A percentile compares a stretch with the other conserved stretches of the same genome.
These are phyloP conservation scores for Salix viminalis DNA, from an alignment of 345 rosid genomes.

Conservation along the genomic window DNA sequence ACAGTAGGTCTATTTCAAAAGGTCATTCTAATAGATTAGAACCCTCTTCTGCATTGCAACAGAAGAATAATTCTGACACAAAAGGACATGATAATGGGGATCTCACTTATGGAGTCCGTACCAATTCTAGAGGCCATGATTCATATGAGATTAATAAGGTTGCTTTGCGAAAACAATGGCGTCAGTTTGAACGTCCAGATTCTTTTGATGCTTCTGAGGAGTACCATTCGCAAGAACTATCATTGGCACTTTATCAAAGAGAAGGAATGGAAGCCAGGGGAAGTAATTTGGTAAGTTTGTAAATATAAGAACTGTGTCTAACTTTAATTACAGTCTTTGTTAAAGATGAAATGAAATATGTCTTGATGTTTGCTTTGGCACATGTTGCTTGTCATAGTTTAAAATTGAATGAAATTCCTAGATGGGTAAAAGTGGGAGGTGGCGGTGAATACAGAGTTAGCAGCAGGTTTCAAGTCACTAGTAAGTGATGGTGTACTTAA, in stretches of 20 bases:
- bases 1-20: conserved; percentile 59
- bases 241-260: conserved; percentile 59
- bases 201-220: conserved; percentile 82
- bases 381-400: neutral
- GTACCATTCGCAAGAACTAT: conserved; percentile 84
- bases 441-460: neutral
- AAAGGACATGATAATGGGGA: conserved; percentile 39
- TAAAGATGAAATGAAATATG: conserved; percentile 11
- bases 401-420: neutral
- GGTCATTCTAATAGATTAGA: conserved; percentile 47
- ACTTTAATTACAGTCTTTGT: conserved; percentile 2
- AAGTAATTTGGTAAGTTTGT: conserved; percentile 61
- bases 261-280: conserved; percentile 60
- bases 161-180: conserved; percentile 64
- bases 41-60: conserved; percentile 39
- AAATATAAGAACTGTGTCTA: conserved; percentile 27
- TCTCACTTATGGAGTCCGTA: conserved; percentile 28
- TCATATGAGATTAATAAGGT: conserved; percentile 50
- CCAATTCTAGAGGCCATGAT: conserved; percentile 52
- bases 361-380: neutral
- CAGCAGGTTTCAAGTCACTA: neutral
- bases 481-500: neutral
- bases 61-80: conserved; percentile 39
- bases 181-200: conserved; percentile 75
- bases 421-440: neutral